These are phyloP conservation scores for Sclerotinia subarctica DNA, from an alignment of 2,329 filamentous ascomycete genomes.

Conservation along the genomic window DNA sequence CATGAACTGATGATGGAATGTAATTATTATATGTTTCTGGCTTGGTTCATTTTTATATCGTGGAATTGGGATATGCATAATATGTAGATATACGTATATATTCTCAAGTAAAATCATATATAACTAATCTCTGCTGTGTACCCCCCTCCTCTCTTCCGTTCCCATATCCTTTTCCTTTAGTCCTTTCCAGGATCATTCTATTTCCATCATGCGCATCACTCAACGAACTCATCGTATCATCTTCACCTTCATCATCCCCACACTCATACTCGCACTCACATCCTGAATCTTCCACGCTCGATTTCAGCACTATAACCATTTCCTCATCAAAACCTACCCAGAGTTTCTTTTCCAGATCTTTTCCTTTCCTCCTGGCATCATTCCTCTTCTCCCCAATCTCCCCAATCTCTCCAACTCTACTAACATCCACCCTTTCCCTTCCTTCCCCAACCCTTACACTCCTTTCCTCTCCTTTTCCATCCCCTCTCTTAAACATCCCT, in stretches of 20 bases:
- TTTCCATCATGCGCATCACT: background rate
- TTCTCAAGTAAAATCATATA: constrained; percentile 63
- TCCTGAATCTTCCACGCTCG: background rate
- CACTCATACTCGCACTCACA: background rate
- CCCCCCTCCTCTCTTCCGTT: background rate
- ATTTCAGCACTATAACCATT: constrained; percentile 61
- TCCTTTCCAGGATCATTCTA: too few species aligned
- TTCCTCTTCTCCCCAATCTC: constrained; percentile 44
- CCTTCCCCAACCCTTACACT: constrained; percentile 11
- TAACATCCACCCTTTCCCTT: constrained; percentile 39
- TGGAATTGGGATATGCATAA: too few species aligned
- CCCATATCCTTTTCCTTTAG: background rate
- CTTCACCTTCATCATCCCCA: background rate
- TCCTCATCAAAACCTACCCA: constrained; percentile 73
- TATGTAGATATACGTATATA: background rate
- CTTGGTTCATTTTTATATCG: too few species aligned
- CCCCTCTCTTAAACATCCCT: constrained; percentile 35
- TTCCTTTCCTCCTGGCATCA: constrained; percentile 16
- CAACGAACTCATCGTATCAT: background rate
- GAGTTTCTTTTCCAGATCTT: constrained; percentile 37
- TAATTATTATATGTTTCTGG: too few species aligned
- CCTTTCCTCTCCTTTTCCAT: constrained; percentile 32
- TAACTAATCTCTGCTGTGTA: constrained; percentile 53
- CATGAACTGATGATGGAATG: too few species aligned
- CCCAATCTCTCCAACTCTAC: constrained; percentile 46